phyloP scores from a whole-genome alignment of 352 stramenopile species.

The Hyaloperonospora arabidopsidis region DNA sequence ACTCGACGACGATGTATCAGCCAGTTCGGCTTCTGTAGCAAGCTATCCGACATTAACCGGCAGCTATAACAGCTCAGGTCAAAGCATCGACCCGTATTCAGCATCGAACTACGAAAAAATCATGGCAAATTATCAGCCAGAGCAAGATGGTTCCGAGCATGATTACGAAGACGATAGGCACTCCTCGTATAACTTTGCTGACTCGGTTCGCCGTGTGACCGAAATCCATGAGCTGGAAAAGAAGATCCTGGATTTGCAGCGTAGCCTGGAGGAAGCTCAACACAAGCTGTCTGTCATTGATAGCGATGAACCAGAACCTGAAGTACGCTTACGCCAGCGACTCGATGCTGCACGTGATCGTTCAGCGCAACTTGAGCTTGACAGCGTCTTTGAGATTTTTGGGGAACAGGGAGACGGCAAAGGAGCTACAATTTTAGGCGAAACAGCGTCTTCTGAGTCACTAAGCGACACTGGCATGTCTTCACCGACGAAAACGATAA shows the following conservation, averaged over 20 bases:
- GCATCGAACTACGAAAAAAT: slow-evolving; percentile 54
- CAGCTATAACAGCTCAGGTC: slow-evolving; percentile 20
- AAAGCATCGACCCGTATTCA: slow-evolving; percentile 45
- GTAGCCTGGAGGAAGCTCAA: slow-evolving; percentile 48
- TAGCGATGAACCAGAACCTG: slow-evolving; percentile 41
- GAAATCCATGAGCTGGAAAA: slow-evolving; percentile 51
- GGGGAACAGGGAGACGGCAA: slow-evolving; percentile 24
- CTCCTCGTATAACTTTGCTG: slow-evolving; percentile 17
- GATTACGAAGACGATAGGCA: slow-evolving; percentile 26
- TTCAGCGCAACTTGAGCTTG: slow-evolving; percentile 37
- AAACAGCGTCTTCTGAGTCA: slow-evolving; percentile 11
- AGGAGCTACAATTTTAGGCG: slow-evolving; percentile 5
- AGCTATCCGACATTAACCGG: slow-evolving; percentile 33
- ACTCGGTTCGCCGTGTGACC: slow-evolving; percentile 21
- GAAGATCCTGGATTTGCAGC: slow-evolving; percentile 57
- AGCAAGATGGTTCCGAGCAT: slow-evolving; percentile 24
- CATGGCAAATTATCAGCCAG: slow-evolving; percentile 38
- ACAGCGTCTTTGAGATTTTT: slow-evolving; percentile 47
- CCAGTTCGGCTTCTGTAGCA: slow-evolving; percentile 28
- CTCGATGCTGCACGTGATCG: slow-evolving; percentile 40
- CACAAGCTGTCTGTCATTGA: slow-evolving; percentile 56
- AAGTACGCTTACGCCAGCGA: slow-evolving; percentile 20
- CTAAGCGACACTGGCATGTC: slow-evolving; percentile 16
- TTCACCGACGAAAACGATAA: slow-evolving; percentile 11
- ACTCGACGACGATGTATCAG: slow-evolving; percentile 13